Evolutionary conservation across 73 alveolate species (phyloP).

Genomic region (Breviolum minutum): DNA sequence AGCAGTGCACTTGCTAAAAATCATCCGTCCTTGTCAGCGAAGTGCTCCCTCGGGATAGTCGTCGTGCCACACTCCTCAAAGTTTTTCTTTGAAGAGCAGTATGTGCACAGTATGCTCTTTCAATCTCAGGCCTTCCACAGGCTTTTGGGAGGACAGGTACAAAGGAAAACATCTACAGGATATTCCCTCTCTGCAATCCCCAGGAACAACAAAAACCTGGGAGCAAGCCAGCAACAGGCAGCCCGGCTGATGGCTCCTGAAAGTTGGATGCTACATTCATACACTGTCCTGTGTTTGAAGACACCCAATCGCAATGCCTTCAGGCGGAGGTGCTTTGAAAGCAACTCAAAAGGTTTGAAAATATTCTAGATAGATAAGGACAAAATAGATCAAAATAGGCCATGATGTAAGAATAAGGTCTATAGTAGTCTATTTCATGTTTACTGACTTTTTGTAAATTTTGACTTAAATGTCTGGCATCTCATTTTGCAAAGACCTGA

Average conservation of each 20-base stretch:
- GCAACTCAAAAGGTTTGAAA: background rate
- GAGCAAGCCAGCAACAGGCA: background rate
- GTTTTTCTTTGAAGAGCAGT: background rate
- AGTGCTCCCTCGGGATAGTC: conserved; percentile 75
- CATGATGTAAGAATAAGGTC: too few species aligned
- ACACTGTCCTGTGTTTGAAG: conserved; percentile 4
- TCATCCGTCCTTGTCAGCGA: conserved; percentile 58
- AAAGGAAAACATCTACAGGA: background rate
- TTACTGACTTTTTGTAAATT: background rate
- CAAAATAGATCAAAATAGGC: too few species aligned
- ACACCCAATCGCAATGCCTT: conserved; percentile 52
- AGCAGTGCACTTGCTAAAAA: background rate
- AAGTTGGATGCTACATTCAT: background rate
- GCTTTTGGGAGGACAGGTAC: background rate
- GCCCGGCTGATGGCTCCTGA: conserved; percentile 12
- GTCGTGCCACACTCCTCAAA: conserved; percentile 54
- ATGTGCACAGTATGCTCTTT: background rate
- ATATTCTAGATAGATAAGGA: too few species aligned
- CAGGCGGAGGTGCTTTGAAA: background rate
- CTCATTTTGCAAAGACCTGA: too few species aligned
- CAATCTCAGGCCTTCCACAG: too few species aligned
- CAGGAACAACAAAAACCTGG: too few species aligned
- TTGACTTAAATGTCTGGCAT: background rate
- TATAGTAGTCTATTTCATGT: background rate
- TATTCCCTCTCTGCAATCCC: too few species aligned